Percentiles rank a stretch among this genome's conserved stretches.
Conservation (phyloP, 805 yeast genomes). For the Zygotorulaspora florentina region DNA sequence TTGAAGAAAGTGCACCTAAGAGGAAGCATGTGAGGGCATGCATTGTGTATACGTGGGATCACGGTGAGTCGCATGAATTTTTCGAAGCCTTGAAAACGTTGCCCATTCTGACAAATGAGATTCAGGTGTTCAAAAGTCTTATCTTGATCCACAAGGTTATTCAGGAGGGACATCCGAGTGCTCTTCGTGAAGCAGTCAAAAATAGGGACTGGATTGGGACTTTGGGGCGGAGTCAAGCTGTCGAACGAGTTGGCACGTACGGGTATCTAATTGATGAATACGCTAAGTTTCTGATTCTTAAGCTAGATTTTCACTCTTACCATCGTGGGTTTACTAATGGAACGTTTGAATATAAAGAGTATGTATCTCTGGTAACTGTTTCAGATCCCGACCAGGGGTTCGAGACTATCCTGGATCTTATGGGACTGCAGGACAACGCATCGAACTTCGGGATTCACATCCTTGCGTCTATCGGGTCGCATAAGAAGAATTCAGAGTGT, state of each 20-base stretch:
- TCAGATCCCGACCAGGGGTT: slow-evolving; percentile 95
- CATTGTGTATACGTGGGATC: slow-evolving; percentile 96
- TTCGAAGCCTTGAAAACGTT: slow-evolving; percentile 79
- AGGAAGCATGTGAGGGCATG: slow-evolving; percentile 94
- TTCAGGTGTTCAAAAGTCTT: slow-evolving; percentile 80
- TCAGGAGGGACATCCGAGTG: slow-evolving; percentile 96
- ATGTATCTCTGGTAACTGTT: slow-evolving; percentile 78
- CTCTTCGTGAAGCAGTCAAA: slow-evolving; percentile 72
- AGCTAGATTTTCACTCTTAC: slow-evolving; percentile 74
- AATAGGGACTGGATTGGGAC: slow-evolving; percentile 76
- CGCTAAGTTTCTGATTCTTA: slow-evolving; percentile 61
- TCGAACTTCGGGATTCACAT: slow-evolving; percentile 74
- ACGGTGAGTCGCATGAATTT: slow-evolving; percentile 73
- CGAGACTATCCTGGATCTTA: slow-evolving; percentile 79
- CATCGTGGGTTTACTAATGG: slow-evolving; percentile 86
- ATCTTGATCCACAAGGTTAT: slow-evolving; percentile 83
- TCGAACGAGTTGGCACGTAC: slow-evolving; percentile 43
- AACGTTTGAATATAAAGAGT: slow-evolving; percentile 93
- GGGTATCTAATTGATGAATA: slow-evolving; percentile 75
- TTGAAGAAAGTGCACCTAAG: slow-evolving; percentile 89
- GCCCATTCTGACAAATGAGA: slow-evolving; percentile 73
- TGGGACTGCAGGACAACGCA: slow-evolving; percentile 79
- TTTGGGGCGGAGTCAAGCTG: slow-evolving; percentile 53
- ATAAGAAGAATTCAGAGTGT: slow-evolving; percentile 58
- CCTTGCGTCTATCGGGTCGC: slow-evolving; percentile 61